These are phyloP conservation scores for Arxiozyma bovina DNA, from an alignment of 1,139 yeast genomes.

Conservation along the genomic window DNA sequence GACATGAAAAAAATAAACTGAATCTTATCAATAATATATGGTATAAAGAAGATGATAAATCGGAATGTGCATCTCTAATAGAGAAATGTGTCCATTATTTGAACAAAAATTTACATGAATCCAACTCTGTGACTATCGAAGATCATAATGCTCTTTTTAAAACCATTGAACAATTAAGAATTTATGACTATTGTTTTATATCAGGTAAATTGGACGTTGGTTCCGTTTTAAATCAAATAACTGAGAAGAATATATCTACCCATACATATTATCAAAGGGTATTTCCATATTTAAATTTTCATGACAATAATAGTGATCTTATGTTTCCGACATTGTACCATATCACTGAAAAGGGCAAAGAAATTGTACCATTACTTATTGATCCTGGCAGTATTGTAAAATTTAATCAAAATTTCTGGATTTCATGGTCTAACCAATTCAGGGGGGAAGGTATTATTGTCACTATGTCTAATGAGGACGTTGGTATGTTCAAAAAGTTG, in stretches of 20 bases:
- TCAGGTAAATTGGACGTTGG: neutral
- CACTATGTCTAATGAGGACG: constrained; percentile 39
- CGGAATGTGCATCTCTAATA: neutral
- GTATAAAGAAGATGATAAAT: too few species aligned
- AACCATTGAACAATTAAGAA: constrained; percentile 5
- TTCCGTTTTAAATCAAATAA: neutral
- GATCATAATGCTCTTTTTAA: neutral
- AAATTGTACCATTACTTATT: neutral
- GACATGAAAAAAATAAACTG: neutral
- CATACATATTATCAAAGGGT: neutral
- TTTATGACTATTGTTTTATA: constrained; percentile 6
- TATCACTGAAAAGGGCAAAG: neutral
- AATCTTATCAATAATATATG: neutral
- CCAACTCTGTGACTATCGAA: neutral
- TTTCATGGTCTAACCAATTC: constrained; percentile 31
- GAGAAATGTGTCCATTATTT: neutral
- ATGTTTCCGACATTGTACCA: neutral
- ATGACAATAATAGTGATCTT: neutral
- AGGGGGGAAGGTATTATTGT: constrained; percentile 44
- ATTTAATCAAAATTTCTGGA: constrained; percentile 21
- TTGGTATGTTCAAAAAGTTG: constrained; percentile 39
- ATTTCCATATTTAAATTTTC: constrained; percentile 1
- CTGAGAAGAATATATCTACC: neutral
- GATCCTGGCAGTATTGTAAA: neutral
- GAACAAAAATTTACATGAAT: neutral